A percentile compares a stretch with the other conserved stretches of the same genome.
These are phyloP conservation scores for Candida tammaniensis DNA, from an alignment of 805 yeast species.

Conservation along the genomic window DNA sequence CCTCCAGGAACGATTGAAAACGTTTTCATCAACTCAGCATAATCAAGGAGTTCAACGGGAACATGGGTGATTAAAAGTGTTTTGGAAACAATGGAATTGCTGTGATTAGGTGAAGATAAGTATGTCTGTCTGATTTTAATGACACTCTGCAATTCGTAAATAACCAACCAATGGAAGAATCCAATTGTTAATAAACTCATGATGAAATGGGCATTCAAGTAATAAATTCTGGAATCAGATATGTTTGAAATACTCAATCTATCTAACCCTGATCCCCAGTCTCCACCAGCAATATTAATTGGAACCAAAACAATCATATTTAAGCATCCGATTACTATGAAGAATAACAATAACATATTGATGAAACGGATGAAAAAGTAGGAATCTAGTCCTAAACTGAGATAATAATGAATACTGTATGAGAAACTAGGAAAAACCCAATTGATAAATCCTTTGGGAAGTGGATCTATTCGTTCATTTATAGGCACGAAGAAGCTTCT, in stretches of 20 bases:
- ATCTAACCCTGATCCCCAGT: conserved; percentile 54
- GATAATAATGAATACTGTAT: conserved; percentile 41
- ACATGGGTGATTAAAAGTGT: conserved; percentile 46
- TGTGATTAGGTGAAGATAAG: conserved; percentile 27
- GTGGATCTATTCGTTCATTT: conserved; percentile 33
- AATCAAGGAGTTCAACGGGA: conserved; percentile 31
- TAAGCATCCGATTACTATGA: conserved; percentile 49
- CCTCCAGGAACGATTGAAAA: conserved; percentile 51
- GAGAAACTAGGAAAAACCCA: conserved; percentile 53
- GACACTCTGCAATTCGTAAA: conserved; percentile 53
- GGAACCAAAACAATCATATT: conserved; percentile 64
- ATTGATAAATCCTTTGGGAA: conserved; percentile 44
- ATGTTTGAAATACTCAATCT: conserved; percentile 69
- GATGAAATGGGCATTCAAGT: conserved; percentile 61
- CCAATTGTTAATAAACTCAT: conserved; percentile 53
- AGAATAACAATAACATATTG: conserved; percentile 47
- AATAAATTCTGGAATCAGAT: conserved; percentile 45
- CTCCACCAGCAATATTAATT: conserved; percentile 49
- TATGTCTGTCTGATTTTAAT: conserved; percentile 47
- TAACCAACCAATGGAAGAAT: conserved; percentile 54
- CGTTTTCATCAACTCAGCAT: conserved; percentile 20
- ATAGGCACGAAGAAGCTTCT: conserved; percentile 44
- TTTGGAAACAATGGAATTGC: conserved; percentile 22
- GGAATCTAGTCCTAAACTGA: conserved; percentile 65
- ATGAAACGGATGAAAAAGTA: conserved; percentile 69